Conservation (phyloP, 1,139 yeast species). For the Pichia sp. region DNA sequence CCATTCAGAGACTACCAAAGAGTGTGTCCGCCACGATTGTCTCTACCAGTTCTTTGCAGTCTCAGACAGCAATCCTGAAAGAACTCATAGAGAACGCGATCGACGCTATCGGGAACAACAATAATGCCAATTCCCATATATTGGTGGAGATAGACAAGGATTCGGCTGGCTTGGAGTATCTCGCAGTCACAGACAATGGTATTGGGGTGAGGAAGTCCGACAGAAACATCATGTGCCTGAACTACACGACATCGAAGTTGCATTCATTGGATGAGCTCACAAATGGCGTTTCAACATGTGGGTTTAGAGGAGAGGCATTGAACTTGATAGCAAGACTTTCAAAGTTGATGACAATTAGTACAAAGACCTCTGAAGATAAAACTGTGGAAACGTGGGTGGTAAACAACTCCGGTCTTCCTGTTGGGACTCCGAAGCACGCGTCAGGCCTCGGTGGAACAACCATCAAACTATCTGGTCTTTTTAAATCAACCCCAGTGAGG, state of each 20-base stretch:
- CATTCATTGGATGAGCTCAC: slow-evolving; percentile 42
- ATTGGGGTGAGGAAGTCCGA: slow-evolving; percentile 58
- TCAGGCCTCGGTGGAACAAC: slow-evolving; percentile 33
- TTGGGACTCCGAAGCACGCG: slow-evolving; percentile 15
- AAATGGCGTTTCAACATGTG: slow-evolving; percentile 46
- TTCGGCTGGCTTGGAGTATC: slow-evolving; percentile 48
- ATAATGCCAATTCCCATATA: slow-evolving; percentile 29
- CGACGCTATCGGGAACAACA: slow-evolving; percentile 42
- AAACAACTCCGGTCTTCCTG: slow-evolving; percentile 25
- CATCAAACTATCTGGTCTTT: slow-evolving; percentile 28
- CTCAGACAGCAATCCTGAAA: slow-evolving; percentile 46
- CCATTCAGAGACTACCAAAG: slow-evolving; percentile 19
- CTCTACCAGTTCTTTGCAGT: slow-evolving; percentile 20
- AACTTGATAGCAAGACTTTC: slow-evolving; percentile 57
- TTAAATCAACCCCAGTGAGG: slow-evolving; percentile 32
- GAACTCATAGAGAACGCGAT: slow-evolving; percentile 76
- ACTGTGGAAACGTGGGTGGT: slow-evolving; percentile 34
- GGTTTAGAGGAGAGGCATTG: slow-evolving; percentile 80
- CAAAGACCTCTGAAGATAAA: slow-evolving; percentile 27
- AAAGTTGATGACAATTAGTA: slow-evolving; percentile 27
- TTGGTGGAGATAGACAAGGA: slow-evolving; percentile 53
- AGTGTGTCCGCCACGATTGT: slow-evolving; percentile 17
- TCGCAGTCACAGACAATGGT: slow-evolving; percentile 74
- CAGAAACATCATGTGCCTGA: slow-evolving; percentile 50
- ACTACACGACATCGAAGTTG: slow-evolving; percentile 71